phyloP scores from a whole-genome alignment of 2,329 filamentous ascomycete species.

The Verticillium zaregamsianum region DNA sequence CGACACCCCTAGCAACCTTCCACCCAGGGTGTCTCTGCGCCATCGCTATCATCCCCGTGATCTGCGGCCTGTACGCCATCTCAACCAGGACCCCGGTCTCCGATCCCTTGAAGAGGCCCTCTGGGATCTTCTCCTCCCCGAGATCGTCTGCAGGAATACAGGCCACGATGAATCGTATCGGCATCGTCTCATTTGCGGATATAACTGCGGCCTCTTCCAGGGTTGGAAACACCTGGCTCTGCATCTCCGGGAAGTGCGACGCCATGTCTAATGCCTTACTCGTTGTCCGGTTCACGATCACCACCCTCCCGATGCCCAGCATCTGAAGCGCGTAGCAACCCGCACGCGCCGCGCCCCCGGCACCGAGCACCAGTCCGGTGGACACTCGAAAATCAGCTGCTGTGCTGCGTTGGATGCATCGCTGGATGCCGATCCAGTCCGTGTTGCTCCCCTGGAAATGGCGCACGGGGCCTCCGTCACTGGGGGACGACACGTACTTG shows the following conservation, averaged over 20 bases:
- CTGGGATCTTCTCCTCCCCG: background rate
- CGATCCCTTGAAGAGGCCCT: background rate
- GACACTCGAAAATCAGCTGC: background rate
- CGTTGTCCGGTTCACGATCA: conserved; percentile 2
- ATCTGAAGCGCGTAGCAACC: background rate
- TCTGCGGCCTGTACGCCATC: conserved; percentile 2
- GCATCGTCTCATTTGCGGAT: background rate
- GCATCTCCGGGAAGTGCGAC: background rate
- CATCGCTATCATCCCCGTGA: conserved; percentile 1
- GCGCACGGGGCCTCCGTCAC: background rate
- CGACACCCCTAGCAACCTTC: background rate
- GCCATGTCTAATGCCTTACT: background rate
- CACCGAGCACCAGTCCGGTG: background rate
- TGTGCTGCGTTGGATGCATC: background rate
- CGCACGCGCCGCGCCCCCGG: conserved; percentile 1
- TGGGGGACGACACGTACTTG: background rate
- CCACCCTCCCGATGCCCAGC: background rate
- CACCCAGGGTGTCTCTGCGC: background rate
- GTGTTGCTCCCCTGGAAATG: background rate
- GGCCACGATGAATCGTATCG: background rate
- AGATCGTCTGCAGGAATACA: conserved; percentile 2
- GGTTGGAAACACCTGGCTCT: background rate
- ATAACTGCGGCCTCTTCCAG: background rate
- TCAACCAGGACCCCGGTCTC: background rate
- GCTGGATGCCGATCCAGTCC: conserved; percentile 1